Evolutionary conservation across 2,329 filamentous ascomycete genomes (phyloP).

Genomic region (Phialemonium atrogriseum): DNA sequence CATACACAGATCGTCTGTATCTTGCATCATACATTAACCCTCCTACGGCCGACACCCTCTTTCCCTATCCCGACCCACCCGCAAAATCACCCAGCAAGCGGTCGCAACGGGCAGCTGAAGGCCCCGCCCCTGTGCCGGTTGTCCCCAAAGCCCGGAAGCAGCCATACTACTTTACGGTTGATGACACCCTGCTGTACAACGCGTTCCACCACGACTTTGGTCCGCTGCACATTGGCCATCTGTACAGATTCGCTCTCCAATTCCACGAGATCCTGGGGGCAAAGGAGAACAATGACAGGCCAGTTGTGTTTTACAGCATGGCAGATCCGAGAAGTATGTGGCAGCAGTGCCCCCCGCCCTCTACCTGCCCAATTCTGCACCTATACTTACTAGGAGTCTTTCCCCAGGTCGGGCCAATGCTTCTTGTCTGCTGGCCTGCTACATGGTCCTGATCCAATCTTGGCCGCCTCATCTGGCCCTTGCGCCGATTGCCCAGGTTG

Average conservation of each 20-base stretch:
- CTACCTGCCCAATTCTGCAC: neutral
- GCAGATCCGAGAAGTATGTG: constrained; percentile 80
- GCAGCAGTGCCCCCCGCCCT: neutral
- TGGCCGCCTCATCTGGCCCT: constrained; percentile 96
- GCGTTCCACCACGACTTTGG: constrained; percentile 98
- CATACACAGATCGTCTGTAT: constrained; percentile 74
- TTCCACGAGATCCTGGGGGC: constrained; percentile 93
- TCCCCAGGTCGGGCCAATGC: constrained; percentile 78
- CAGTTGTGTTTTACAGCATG: constrained; percentile 93
- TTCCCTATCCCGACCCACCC: constrained; percentile 63
- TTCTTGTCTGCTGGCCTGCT: constrained; percentile 89
- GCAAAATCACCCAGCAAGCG: constrained; percentile 66
- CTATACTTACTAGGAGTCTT: constrained; percentile 15
- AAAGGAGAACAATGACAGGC: constrained; percentile 79
- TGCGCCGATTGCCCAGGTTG: constrained; percentile 90
- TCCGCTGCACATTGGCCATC: constrained; percentile 90
- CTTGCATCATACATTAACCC: constrained; percentile 83
- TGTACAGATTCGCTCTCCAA: constrained; percentile 92
- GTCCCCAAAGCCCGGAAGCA: constrained; percentile 44
- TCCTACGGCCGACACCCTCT: constrained; percentile 73
- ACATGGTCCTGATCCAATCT: constrained; percentile 97
- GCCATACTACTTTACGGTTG: constrained; percentile 92
- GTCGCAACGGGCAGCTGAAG: constrained; percentile 56
- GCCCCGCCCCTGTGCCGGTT: constrained; percentile 34
- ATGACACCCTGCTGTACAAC: constrained; percentile 90